Evolutionary conservation across 306 rosid species (phyloP).

Genomic region (Sphenostylis stenocarpa): DNA sequence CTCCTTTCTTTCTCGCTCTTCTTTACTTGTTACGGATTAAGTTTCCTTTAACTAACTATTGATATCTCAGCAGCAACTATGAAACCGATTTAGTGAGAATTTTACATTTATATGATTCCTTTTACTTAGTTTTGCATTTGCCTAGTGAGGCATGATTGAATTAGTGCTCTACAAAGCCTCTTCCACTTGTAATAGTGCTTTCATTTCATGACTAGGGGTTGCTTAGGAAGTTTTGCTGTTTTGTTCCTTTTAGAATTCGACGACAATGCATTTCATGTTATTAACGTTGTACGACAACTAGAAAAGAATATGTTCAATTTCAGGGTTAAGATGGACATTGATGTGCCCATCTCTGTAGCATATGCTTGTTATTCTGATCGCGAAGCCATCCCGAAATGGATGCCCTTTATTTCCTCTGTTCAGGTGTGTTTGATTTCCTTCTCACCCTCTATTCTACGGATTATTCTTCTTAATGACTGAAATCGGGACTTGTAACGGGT

Average conservation of each 20-base stretch:
- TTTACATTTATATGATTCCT: background rate
- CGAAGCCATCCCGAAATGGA: conserved; percentile 88
- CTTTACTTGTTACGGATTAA: too few species aligned
- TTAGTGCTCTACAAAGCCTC: background rate
- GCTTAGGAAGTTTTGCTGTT: conserved; percentile 2
- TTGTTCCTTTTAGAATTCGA: background rate
- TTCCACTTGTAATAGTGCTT: background rate
- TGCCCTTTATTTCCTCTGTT: conserved; percentile 93
- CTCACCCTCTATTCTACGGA: background rate
- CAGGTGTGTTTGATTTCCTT: conserved; percentile 49
- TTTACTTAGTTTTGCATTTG: background rate
- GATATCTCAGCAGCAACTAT: background rate
- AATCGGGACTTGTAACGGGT: background rate
- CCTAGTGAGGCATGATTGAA: background rate
- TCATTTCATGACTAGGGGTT: background rate
- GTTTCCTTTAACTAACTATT: background rate
- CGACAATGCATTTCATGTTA: background rate
- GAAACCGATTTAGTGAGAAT: background rate
- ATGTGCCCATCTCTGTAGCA: conserved; percentile 80
- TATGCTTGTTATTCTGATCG: conserved; percentile 82
- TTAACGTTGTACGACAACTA: background rate
- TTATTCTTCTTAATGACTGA: background rate
- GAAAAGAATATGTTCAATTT: conserved; percentile 43
- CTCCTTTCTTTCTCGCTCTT: background rate
- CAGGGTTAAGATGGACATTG: conserved; percentile 89